These are phyloP conservation scores for Claviceps sp. DNA, from an alignment of 2,329 filamentous ascomycete genomes.

Conservation along the genomic window DNA sequence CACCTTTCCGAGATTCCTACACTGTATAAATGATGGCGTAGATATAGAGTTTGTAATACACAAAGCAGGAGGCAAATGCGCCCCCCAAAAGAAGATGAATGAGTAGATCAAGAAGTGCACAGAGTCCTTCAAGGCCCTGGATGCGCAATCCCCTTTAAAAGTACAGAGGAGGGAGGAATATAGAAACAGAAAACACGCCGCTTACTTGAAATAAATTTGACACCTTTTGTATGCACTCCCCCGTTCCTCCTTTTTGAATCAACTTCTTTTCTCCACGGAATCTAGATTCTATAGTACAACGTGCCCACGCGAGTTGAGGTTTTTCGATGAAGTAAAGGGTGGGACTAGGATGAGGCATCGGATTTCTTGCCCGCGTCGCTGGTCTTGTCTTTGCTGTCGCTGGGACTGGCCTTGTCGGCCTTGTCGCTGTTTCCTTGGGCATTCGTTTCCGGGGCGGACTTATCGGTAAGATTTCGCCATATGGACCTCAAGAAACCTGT, in stretches of 20 bases:
- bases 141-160: too few species aligned
- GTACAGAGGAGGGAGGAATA: slow-evolving; percentile 8
- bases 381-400: slow-evolving; percentile 6
- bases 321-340: too few species aligned
- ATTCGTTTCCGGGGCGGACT: slow-evolving; percentile 40
- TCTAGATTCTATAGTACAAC: too few species aligned
- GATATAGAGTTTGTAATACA: too few species aligned
- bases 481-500: slow-evolving; percentile 88
- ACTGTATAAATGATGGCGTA: too few species aligned
- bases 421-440: slow-evolving; percentile 14
- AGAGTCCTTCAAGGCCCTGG: too few species aligned
- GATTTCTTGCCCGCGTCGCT: slow-evolving; percentile 19
- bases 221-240: slow-evolving; percentile 23
- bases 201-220: slow-evolving; percentile 13
- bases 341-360: slow-evolving; percentile 17
- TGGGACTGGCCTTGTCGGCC: slow-evolving; percentile 9
- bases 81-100: too few species aligned
- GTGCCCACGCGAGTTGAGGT: too few species aligned
- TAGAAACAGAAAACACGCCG: slow-evolving; percentile 7
- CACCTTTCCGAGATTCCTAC: too few species aligned
- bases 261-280: background rate
- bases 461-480: slow-evolving; percentile 85
- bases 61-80: too few species aligned
- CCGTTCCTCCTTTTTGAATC: slow-evolving; percentile 8
- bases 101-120: background rate